Percentiles rank a stretch among this genome's conserved stretches.
These are phyloP conservation scores for Penicillium sp. DNA, from an alignment of 2,329 filamentous ascomycete species.

Conservation along the genomic window DNA sequence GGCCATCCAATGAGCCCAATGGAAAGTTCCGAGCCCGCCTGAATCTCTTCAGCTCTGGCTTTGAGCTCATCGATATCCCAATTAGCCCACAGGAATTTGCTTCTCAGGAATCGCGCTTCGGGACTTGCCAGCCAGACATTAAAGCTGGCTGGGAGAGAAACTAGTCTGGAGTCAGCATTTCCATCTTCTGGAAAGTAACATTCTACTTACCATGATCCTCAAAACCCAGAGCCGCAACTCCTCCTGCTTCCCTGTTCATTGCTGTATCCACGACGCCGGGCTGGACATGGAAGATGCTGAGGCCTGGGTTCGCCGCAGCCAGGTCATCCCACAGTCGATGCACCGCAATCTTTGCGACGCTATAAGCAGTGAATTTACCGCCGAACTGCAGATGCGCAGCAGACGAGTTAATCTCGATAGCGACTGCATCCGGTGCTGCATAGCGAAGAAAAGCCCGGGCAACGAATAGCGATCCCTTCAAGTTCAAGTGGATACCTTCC, in stretches of 20 bases:
- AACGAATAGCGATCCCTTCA: conserved; percentile 8
- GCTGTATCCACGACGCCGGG: conserved; percentile 27
- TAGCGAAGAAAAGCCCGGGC: conserved; percentile 34
- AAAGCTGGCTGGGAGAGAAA: conserved; percentile 45
- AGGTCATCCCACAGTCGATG: conserved; percentile 34
- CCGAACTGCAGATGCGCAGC: conserved; percentile 38
- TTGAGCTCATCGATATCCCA: conserved; percentile 58
- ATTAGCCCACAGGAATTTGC: conserved; percentile 52
- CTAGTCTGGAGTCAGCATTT: conserved; percentile 3
- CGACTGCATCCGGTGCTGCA: conserved; percentile 34
- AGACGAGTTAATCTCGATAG: conserved; percentile 40
- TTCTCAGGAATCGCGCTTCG: conserved; percentile 52
- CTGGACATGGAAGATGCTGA: conserved; percentile 38
- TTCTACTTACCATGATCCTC: conserved; percentile 33
- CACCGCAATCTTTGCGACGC: conserved; percentile 32
- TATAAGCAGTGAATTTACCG: conserved; percentile 28
- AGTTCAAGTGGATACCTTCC: conserved; percentile 3
- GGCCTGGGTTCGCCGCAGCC: conserved; percentile 24
- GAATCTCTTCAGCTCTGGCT: conserved; percentile 39
- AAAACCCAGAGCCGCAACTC: conserved; percentile 23
- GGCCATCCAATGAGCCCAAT: conserved; percentile 13
- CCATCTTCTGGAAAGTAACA: background rate
- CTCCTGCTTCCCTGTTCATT: conserved; percentile 29
- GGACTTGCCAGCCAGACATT: conserved; percentile 48
- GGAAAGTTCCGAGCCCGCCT: background rate